Conservation (phyloP, 805 yeast species). For the Metschnikowia picachoensis region DNA sequence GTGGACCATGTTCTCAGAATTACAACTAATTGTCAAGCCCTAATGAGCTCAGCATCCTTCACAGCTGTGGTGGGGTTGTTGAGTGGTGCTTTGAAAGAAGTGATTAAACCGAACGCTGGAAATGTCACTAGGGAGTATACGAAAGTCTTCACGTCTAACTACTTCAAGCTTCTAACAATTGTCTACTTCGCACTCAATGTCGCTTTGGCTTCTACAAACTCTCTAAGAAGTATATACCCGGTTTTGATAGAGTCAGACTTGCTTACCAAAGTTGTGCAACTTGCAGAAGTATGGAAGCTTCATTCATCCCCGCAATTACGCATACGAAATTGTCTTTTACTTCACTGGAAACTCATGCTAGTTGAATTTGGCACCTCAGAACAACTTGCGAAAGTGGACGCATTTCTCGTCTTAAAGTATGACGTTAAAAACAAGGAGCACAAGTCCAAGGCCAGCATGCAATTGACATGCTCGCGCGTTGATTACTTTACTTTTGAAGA, state of each 20-base stretch:
- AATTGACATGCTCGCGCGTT: slow-evolving; percentile 65
- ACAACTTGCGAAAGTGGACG: slow-evolving; percentile 41
- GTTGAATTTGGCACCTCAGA: slow-evolving; percentile 60
- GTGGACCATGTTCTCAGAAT: slow-evolving; percentile 11
- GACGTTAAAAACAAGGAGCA: slow-evolving; percentile 26
- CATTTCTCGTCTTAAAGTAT: slow-evolving; percentile 42
- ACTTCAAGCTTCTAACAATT: slow-evolving; percentile 31
- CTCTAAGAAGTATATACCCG: background rate
- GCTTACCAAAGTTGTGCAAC: slow-evolving; percentile 41
- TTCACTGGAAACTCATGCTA: slow-evolving; percentile 51
- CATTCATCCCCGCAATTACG: slow-evolving; percentile 36
- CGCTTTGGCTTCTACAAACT: slow-evolving; percentile 12
- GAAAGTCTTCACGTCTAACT: slow-evolving; percentile 11
- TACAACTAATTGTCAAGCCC: slow-evolving; percentile 11
- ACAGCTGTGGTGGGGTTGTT: slow-evolving; percentile 5
- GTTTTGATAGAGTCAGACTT: slow-evolving; percentile 34
- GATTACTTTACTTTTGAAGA: slow-evolving; percentile 80
- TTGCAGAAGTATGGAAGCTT: slow-evolving; percentile 70
- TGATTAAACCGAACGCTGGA: background rate
- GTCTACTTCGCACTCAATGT: slow-evolving; percentile 32
- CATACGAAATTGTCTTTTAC: slow-evolving; percentile 51
- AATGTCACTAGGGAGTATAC: background rate
- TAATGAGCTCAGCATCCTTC: slow-evolving; percentile 19
- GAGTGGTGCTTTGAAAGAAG: background rate
- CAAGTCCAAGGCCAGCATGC: slow-evolving; percentile 21